These are phyloP conservation scores for Candida neerlandica DNA, from an alignment of 1,139 yeast genomes.

Conservation along the genomic window DNA sequence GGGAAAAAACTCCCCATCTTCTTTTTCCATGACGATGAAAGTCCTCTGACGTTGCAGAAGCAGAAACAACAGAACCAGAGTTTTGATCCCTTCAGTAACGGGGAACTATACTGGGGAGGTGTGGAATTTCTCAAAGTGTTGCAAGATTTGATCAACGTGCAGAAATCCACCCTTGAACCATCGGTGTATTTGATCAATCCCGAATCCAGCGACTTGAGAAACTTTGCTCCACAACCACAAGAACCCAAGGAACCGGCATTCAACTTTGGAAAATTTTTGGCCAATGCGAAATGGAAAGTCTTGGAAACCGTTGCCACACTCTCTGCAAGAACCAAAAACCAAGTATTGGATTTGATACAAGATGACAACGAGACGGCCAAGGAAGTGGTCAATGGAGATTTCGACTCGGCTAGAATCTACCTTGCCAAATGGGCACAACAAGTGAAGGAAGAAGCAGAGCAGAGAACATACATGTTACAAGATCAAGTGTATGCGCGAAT, in stretches of 20 bases:
- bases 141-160: conserved; percentile 57
- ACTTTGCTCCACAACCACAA: conserved; percentile 63
- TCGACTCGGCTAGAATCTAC: conserved; percentile 88
- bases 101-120: conserved; percentile 88
- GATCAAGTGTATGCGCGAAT: conserved; percentile 61
- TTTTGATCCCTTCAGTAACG: conserved; percentile 75
- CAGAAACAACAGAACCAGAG: conserved; percentile 59
- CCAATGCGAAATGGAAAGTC: conserved; percentile 81
- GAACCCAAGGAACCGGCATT: conserved; percentile 31
- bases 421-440: conserved; percentile 97
- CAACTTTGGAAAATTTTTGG: conserved; percentile 52
- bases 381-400: conserved; percentile 74
- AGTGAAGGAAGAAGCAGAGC: conserved; percentile 91
- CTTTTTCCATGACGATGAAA: conserved; percentile 90
- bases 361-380: conserved; percentile 56
- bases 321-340: conserved; percentile 67
- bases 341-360: conserved; percentile 54
- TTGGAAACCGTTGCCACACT: conserved; percentile 84
- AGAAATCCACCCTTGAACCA: conserved; percentile 69
- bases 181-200: conserved; percentile 81
- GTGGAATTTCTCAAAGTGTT: conserved; percentile 66
- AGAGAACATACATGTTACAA: conserved; percentile 59
- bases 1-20: conserved; percentile 77
- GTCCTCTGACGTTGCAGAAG: conserved; percentile 68
- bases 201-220: conserved; percentile 70